phyloP scores from a whole-genome alignment of 176 grass and related monocot genomes.

The Canna indica region DNA sequence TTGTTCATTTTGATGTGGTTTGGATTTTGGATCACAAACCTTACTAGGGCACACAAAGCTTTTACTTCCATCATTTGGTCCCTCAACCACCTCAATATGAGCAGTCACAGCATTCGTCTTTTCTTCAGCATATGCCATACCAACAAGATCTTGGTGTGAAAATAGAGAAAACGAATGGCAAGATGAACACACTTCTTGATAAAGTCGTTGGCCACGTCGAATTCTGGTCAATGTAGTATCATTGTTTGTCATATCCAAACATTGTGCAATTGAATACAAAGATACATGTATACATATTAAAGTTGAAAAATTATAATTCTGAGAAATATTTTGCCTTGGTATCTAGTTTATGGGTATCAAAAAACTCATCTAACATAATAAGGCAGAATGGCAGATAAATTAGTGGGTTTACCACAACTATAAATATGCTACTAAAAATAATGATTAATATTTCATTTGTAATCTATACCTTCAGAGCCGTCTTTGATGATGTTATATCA shows the following conservation, averaged over 20 bases:
- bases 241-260: neutral
- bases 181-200: conserved; percentile 46
- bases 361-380: neutral
- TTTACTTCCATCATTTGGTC: conserved; percentile 11
- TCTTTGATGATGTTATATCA: neutral
- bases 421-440: neutral
- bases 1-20: neutral
- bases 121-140: neutral
- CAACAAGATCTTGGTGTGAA: conserved; percentile 22
- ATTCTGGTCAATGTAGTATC: conserved; percentile 10
- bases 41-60: neutral
- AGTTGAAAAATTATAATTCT: neutral
- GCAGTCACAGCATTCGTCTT: conserved; percentile 6
- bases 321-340: neutral
- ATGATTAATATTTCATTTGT: neutral
- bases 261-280: neutral
- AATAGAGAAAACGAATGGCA: conserved; percentile 51
- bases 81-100: conserved; percentile 34
- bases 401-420: neutral
- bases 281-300: neutral
- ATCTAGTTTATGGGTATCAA: neutral
- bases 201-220: conserved; percentile 37
- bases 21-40: neutral
- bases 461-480: neutral
- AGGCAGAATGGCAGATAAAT: neutral